Evolutionary conservation across 1,284 basidiomycete species (phyloP), one percentile per base, ranked within the genome.

Genomic region (Microbotryomycetes sp.): DNA sequence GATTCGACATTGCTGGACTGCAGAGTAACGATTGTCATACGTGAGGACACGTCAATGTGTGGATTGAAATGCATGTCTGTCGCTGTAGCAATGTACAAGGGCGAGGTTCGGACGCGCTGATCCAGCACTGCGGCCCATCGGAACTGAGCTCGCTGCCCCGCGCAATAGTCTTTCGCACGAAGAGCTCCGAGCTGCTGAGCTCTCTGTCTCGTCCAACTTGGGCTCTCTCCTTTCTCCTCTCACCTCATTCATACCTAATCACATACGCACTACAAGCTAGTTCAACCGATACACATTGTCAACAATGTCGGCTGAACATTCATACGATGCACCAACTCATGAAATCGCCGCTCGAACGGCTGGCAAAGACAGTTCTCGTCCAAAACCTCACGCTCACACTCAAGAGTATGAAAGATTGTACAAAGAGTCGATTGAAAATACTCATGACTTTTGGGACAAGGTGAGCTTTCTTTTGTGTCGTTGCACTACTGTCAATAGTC

Each of bases 381-480:
- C 36, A 19, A 56, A 15, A 9, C 81, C 82, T 42, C 91, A 92
- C 75, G 77, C 80, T 15, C 77, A 84, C 77, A 88, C 88, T 15
- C 75, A 91, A 49, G 88, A 88, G 54, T 74, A 74, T 58, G 26
- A 57, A 25, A 28, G 54, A 30, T 32, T 72, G 47, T 71, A 74
- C 64, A 58, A 66, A 54, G 68, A 73, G 59, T 67, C 64, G 26
- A 65, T 74, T 51, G 80, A 84, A 58, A 80, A 84, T 68, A 85
- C 85, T 29, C 88, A 92, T 71, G 79, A 81, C 69, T 97, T 89
- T 87, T 97, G 92, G 92, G 84, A 83, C 57, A 83, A 86, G 81
- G 89, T 87, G 54, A 58, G 84, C 22, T 7, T 26, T 55, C 1
- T 42, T 30, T 46, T 25, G 26, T n/a, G 32, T 51, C 48, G 19